Evolutionary conservation across 2,329 filamentous ascomycete genomes (phyloP).

Genomic region (Aspergillus caelatus): DNA sequence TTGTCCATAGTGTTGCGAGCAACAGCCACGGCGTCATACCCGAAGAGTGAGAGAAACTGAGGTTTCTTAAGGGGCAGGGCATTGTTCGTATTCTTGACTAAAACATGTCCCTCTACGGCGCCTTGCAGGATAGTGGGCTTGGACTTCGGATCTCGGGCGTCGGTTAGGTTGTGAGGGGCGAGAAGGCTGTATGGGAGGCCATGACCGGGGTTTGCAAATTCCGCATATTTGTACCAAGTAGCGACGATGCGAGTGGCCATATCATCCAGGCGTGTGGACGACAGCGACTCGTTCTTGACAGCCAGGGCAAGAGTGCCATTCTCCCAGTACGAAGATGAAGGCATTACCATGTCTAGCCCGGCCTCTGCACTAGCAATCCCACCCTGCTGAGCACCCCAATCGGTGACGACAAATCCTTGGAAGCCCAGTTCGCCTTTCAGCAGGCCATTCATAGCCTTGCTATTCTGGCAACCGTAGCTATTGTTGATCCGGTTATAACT

Average conservation of each 20-base stretch:
- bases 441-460: slow-evolving; percentile 59
- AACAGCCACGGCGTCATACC: slow-evolving; percentile 54
- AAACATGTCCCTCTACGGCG: slow-evolving; percentile 62
- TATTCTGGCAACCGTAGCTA: not conserved
- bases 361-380: slow-evolving; percentile 68
- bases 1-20: too few species aligned
- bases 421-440: slow-evolving; percentile 80
- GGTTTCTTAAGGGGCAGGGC: slow-evolving; percentile 49
- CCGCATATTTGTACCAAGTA: not conserved
- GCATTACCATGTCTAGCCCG: slow-evolving; percentile 64
- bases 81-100: slow-evolving; percentile 55
- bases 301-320: not conserved
- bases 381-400: slow-evolving; percentile 76
- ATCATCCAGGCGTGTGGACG: not conserved
- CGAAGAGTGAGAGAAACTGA: slow-evolving; percentile 55
- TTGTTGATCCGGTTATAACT: slow-evolving; percentile 60
- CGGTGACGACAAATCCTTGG: slow-evolving; percentile 77
- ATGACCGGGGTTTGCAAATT: not conserved
- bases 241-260: not conserved
- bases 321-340: slow-evolving; percentile 9
- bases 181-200: not conserved
- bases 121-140: slow-evolving; percentile 25
- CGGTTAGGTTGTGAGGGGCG: not conserved
- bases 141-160: not conserved
- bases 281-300: not conserved